A percentile compares a stretch with the other conserved stretches of the same genome.
Conservation (phyloP, 495 filamentous ascomycete genomes). For the Penicillium cosmopolitanum region DNA sequence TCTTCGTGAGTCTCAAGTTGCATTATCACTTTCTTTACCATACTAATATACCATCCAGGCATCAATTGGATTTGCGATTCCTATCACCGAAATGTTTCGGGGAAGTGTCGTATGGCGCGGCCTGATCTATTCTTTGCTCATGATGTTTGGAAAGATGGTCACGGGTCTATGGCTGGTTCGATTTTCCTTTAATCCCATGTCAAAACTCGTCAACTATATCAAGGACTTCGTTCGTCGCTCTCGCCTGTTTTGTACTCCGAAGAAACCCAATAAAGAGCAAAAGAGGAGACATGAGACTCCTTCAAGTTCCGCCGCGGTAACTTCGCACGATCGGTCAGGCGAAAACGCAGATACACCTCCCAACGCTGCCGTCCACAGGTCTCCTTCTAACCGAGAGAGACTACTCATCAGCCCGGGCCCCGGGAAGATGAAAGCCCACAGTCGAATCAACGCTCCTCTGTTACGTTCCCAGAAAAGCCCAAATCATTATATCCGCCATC, state of each 20-base stretch:
- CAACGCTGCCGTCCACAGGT: not conserved
- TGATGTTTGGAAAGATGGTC: conserved; percentile 65
- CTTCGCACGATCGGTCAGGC: not conserved
- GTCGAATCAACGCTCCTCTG: not conserved
- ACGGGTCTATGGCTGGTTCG: conserved; percentile 69
- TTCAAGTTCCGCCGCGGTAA: not conserved
- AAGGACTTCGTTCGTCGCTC: conserved; percentile 11
- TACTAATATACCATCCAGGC: conserved; percentile 42
- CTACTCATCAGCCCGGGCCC: not conserved
- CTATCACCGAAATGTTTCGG: conserved; percentile 70
- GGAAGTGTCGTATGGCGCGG: conserved; percentile 70
- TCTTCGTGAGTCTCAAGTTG: conserved; percentile 61
- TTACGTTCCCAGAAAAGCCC: conserved; percentile 37
- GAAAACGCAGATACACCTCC: not conserved
- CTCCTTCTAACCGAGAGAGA: not conserved
- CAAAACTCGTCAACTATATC: conserved; percentile 9
- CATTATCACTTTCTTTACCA: not conserved
- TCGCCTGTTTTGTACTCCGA: conserved; percentile 13
- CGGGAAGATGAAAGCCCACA: not conserved
- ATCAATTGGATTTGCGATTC: conserved; percentile 79
- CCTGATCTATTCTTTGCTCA: conserved; percentile 69
- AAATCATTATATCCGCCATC: conserved; percentile 62
- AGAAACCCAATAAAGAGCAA: conserved; percentile 4
- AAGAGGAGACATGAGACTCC: not conserved
- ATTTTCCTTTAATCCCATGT: conserved; percentile 30